Evolutionary conservation across 441 rosid species (phyloP).

Genomic region (Eruca vesicaria): DNA sequence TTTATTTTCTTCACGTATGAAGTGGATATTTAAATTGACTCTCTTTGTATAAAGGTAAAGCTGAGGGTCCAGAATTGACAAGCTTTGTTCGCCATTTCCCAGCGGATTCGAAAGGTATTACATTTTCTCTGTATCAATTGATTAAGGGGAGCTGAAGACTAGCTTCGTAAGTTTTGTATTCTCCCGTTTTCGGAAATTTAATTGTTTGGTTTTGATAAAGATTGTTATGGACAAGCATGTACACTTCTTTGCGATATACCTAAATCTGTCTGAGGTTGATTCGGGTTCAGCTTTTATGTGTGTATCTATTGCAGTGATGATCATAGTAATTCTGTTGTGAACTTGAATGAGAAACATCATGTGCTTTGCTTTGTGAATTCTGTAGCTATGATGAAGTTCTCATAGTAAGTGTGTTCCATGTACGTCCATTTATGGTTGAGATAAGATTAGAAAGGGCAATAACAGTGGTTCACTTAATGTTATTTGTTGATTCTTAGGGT

Average conservation of each 20-base stretch:
- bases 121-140: constrained; percentile 10
- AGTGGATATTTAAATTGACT: constrained; percentile 22
- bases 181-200: background rate
- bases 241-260: background rate
- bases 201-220: background rate
- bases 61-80: constrained; percentile 78
- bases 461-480: background rate
- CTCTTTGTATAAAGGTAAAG: constrained; percentile 49
- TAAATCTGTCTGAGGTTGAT: background rate
- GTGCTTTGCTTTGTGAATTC: background rate
- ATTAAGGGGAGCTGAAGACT: background rate
- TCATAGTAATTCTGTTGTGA: background rate
- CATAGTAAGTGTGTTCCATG: background rate
- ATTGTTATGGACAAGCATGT: background rate
- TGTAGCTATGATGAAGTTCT: background rate
- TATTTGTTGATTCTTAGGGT: background rate
- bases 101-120: constrained; percentile 56
- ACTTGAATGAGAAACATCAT: background rate
- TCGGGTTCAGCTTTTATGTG: background rate
- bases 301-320: background rate
- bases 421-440: background rate
- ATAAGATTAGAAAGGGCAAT: background rate
- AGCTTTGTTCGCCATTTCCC: constrained; percentile 86
- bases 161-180: background rate
- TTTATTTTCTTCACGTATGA: background rate